Base-by-base conservation (phyloP, 2,329 filamentous ascomycete genomes). In the Trichoderma sp. region DNA sequence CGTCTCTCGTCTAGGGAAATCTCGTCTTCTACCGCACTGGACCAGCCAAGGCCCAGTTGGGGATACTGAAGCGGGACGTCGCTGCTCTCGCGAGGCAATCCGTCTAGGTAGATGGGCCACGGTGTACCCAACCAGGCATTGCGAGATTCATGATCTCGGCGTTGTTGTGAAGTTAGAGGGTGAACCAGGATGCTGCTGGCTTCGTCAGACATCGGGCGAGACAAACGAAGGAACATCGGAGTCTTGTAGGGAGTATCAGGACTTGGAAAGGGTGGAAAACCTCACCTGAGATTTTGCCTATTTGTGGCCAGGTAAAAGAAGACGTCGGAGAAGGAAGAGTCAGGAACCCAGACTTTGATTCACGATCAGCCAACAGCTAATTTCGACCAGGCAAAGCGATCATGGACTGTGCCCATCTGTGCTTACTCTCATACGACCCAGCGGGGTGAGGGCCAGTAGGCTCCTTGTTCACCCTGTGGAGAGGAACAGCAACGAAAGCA, bases 231-330 rank as follows among this genome's bases (percentile, higher is more conserved):
- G 19, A 19, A 19, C 28, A 19, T 14, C 17, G n/a, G 26, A 5
- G 9, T 3, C 28, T 34, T n/a, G 28, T 34, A 14, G 12, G 5
- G 4, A 5, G 34, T 39, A 14, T 14, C 3, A 14, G 34, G 34
- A 24, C 21, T 24, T 24, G 21, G 21, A 24, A 39, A 39, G 12
- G 9, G 34, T 39, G 4, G 3, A 14, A 39, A 5, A 12, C 12
- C 70, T 63, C 34, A 70, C 72, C 73, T 75, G 1, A 74, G 50
- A 43, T 70, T 70, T 17, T 74, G 74, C 19, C 74, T 71, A 56
- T 76, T 76, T 15, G 73, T 59, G 17, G 74, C 71, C 43, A 76
- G 44, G 63, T 76, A 76, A 62, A 75, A 76, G 57, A 75, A 76
- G 9, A 76, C 74, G 44, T 75, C 74, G 0, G 74, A 75, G 45